Percentiles rank a stretch among this genome's conserved stretches.
phyloP scores from a whole-genome alignment of 2,329 filamentous ascomycete genomes.

The Aspergillus ochraceus region DNA sequence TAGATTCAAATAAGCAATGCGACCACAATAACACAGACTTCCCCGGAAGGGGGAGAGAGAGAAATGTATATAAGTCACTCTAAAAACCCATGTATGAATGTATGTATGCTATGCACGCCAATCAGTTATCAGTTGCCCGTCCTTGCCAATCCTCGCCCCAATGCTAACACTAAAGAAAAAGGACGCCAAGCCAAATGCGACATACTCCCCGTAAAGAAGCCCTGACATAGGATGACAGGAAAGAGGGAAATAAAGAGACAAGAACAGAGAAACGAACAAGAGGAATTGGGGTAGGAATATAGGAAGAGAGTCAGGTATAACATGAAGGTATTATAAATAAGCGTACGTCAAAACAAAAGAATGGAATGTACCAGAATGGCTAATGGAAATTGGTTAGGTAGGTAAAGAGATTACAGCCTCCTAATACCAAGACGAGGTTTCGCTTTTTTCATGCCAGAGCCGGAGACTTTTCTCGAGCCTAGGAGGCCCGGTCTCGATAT shows the following conservation, averaged over 20 bases:
- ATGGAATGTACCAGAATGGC: not conserved
- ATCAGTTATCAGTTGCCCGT: not conserved
- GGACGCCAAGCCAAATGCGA: not conserved
- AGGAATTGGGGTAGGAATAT: not conserved
- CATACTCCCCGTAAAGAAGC: not conserved
- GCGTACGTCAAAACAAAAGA: not conserved
- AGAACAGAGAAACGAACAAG: not conserved
- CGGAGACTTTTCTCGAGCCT: conserved; percentile 25
- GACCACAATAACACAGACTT: not conserved
- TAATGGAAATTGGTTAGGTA: not conserved
- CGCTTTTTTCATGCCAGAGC: conserved; percentile 27
- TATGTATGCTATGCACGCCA: not conserved
- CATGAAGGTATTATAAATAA: no score
- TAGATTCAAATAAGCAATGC: not conserved
- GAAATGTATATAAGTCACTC: not conserved
- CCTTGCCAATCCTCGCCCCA: not conserved
- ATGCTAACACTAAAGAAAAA: no score
- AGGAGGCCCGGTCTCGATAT: conserved; percentile 19
- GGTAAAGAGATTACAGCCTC: conserved; percentile 25
- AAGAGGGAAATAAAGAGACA: no score
- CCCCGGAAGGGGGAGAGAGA: not conserved
- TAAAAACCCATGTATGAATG: not conserved
- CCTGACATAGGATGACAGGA: not conserved
- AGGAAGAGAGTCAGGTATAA: no score
- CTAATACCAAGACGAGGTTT: conserved; percentile 39